Evolutionary conservation across 306 rosid species (phyloP), one percentile per base, ranked within the genome.

Genomic region (Prunus campanulata): DNA sequence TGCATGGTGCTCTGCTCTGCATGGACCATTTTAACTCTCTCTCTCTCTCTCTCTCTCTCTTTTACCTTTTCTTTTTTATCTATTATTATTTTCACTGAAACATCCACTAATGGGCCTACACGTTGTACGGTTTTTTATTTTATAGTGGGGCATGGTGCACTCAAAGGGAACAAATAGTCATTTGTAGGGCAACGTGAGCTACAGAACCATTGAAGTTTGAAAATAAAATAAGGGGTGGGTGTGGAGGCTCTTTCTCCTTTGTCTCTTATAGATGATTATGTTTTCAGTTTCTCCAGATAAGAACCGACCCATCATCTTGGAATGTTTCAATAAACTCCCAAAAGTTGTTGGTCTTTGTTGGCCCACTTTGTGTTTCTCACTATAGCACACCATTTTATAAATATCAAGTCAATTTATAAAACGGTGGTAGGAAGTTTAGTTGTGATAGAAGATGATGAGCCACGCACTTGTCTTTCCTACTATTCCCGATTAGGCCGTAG

Each of bases 1-100:
- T 74, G 78, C 87, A 81, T 65, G 74, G 80, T 75, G 72, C 84
- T 11, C 14, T 30, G 79, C 73, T 27, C 49, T 70, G 68, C 72
- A 70, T 87, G 90, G 90, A 88, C 90, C 88, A 81, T 76, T 78
- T 75, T 54, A 48, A 35, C 25, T 61, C 44, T 7, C 44, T 39
- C 44, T 39, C 44, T 39, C 44, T 35, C 44, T 39, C 44, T 39
- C 44, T 6, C 42, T 35, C 8, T 35, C 42, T 35, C 42, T 6
- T 8, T 35, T 39, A 39, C 44, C 44, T 11, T 8, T 27, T 9
- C 0, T 51, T 64, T 75, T 54, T 18, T 2, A 42, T n/a, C 15
- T 42, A 16, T 77, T 29, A 3, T 20, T 59, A 22, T 73, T 39
- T n/a, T 20, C 29, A 64, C 75, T 46, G 25, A 55, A 67, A 32